Evolutionary conservation across 108 stramenopile species (phyloP).

Genomic region (Cyclotella sp.): DNA sequence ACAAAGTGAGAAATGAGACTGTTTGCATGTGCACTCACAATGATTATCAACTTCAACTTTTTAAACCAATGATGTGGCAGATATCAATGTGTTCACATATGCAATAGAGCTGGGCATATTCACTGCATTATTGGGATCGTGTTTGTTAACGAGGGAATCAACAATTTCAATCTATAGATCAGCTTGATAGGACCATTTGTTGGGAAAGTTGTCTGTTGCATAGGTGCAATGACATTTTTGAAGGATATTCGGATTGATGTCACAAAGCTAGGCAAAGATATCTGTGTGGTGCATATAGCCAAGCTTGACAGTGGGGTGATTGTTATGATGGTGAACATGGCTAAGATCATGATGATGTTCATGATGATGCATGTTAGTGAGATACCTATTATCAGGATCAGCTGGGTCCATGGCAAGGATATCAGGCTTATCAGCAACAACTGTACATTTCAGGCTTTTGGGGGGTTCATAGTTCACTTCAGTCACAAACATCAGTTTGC

Average conservation of each 20-base stretch:
- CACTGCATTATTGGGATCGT: neutral
- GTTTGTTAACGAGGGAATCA: neutral
- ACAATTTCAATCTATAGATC: conserved; percentile 4
- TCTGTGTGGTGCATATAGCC: too few species aligned
- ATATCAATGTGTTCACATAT: neutral
- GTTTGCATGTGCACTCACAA: neutral
- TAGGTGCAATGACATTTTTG: neutral
- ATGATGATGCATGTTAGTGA: neutral
- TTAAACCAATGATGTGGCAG: conserved; percentile 9
- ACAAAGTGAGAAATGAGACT: neutral
- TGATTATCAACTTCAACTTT: conserved; percentile 24
- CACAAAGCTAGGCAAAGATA: too few species aligned
- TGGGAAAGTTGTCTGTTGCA: conserved; percentile 4
- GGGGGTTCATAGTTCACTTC: neutral
- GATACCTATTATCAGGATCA: too few species aligned
- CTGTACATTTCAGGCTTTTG: neutral
- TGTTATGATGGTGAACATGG: neutral
- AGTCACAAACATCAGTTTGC: neutral
- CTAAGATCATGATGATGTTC: neutral
- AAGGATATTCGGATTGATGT: neutral
- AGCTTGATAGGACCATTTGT: conserved; percentile 4
- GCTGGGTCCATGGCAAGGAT: too few species aligned
- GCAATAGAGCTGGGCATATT: neutral
- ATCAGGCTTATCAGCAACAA: neutral
- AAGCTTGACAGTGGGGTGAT: neutral